A percentile compares a stretch with the other conserved stretches of the same genome.
These are phyloP conservation scores for Suillus placidus DNA, from an alignment of 768 basidiomycete species.

Conservation along the genomic window DNA sequence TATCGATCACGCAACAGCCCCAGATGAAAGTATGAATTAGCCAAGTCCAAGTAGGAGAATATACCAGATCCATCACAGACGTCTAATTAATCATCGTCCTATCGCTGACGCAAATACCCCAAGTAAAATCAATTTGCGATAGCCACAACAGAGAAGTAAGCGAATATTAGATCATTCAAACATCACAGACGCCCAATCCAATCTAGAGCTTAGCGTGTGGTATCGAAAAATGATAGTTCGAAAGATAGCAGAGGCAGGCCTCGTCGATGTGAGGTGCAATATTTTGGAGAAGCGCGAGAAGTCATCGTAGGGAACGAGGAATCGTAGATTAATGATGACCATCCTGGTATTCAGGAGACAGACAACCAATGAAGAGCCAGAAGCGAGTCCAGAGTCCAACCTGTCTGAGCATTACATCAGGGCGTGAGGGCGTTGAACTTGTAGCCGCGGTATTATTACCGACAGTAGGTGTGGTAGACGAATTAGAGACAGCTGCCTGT, in stretches of 20 bases:
- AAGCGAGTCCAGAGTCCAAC: background rate
- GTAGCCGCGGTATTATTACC: background rate
- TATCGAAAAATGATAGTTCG: background rate
- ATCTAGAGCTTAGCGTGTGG: background rate
- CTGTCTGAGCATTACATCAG: background rate
- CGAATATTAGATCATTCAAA: background rate
- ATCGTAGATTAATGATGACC: constrained; percentile 24
- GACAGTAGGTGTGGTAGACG: background rate
- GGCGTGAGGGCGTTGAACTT: background rate
- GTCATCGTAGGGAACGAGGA: background rate
- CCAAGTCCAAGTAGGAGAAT: background rate
- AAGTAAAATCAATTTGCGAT: no score
- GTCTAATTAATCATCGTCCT: no score
- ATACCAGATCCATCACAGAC: background rate
- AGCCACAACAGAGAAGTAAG: no score
- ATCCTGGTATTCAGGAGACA: background rate
- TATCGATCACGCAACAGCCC: no score
- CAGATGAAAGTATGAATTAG: background rate
- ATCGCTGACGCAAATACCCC: background rate
- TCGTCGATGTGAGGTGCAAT: background rate
- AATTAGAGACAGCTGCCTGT: background rate
- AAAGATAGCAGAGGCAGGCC: background rate
- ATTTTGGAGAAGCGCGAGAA: background rate
- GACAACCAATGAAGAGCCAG: background rate
- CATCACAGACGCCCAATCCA: no score